Percentiles rank a stretch among this genome's conserved stretches.
phyloP scores from a whole-genome alignment of 805 yeast species.

The Ogataea trehaloabstinens region DNA sequence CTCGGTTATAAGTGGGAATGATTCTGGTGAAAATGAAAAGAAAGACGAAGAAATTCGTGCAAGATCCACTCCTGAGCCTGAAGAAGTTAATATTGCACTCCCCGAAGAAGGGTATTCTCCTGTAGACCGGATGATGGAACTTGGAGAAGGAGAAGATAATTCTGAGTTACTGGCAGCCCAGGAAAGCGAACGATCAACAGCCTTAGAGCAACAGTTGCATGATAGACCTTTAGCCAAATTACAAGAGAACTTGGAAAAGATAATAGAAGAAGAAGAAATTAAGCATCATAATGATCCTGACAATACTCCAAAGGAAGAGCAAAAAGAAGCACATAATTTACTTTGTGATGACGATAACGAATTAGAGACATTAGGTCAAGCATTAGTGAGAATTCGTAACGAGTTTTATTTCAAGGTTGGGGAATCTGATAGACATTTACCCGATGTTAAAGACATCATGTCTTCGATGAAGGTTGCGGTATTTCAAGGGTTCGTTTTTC shows the following conservation, averaged over 20 bases:
- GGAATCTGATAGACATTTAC: slow-evolving; percentile 30
- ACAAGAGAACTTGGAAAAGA: slow-evolving; percentile 67
- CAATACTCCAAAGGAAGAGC: slow-evolving; percentile 8
- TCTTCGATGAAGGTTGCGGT: slow-evolving; percentile 72
- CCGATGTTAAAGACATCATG: slow-evolving; percentile 68
- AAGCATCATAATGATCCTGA: slow-evolving; percentile 16
- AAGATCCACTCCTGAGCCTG: slow-evolving; percentile 27
- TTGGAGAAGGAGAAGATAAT: slow-evolving; percentile 52
- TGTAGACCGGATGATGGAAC: slow-evolving; percentile 46
- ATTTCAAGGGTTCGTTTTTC: slow-evolving; percentile 63
- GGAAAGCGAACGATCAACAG: slow-evolving; percentile 61
- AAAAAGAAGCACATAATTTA: slow-evolving; percentile 43
- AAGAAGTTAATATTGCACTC: slow-evolving; percentile 15
- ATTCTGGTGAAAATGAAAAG: slow-evolving; percentile 12
- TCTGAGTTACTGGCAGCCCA: slow-evolving; percentile 50
- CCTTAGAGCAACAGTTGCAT: slow-evolving; percentile 74
- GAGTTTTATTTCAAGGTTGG: slow-evolving; percentile 59
- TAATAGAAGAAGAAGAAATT: slow-evolving; percentile 35
- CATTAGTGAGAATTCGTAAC: slow-evolving; percentile 61
- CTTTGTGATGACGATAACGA: slow-evolving; percentile 82
- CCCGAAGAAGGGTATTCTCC: slow-evolving; percentile 37
- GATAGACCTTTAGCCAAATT: slow-evolving; percentile 83
- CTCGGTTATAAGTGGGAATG: background rate
- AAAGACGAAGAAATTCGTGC: slow-evolving; percentile 14
- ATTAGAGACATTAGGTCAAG: slow-evolving; percentile 57